Conservation (phyloP, 352 stramenopile species). For the Pythium rhizo-oryzae region DNA sequence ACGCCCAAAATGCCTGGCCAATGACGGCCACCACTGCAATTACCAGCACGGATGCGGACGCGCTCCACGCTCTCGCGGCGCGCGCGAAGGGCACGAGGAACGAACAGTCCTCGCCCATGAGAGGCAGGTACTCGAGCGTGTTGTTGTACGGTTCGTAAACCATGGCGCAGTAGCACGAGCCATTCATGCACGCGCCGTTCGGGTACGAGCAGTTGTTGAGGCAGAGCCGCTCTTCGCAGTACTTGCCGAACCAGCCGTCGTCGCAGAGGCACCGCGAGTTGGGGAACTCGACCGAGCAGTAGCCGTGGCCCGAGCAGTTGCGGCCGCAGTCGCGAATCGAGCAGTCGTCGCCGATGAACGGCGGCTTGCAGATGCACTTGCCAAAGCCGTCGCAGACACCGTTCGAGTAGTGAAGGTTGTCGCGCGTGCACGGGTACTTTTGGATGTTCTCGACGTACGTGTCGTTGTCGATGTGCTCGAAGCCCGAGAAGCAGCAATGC, state of each 20-base stretch:
- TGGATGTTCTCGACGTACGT: constrained; percentile 90
- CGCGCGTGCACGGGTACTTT: constrained; percentile 86
- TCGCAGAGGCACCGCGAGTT: constrained; percentile 95
- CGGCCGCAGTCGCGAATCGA: constrained; percentile 93
- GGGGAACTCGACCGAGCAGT: constrained; percentile 96
- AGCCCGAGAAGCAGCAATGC: constrained; percentile 94
- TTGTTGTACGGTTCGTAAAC: constrained; percentile 96
- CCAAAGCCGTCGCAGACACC: constrained; percentile 97
- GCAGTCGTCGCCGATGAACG: constrained; percentile 93
- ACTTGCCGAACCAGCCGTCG: constrained; percentile 94
- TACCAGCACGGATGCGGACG: not conserved
- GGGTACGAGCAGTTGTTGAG: constrained; percentile 98
- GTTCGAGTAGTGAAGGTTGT: constrained; percentile 91
- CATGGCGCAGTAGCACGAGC: constrained; percentile 91
- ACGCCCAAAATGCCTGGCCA: not conserved
- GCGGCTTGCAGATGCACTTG: constrained; percentile 93
- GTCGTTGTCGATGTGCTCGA: constrained; percentile 87
- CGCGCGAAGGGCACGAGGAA: constrained; percentile 73
- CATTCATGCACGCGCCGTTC: constrained; percentile 93
- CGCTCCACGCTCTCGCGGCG: constrained; percentile 20
- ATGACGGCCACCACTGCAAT: not conserved
- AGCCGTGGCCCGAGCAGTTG: constrained; percentile 94
- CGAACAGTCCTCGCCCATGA: constrained; percentile 86
- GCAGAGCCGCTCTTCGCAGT: constrained; percentile 92
- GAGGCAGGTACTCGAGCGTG: constrained; percentile 72